Percentiles rank a stretch among this genome's conserved stretches.
Conservation (phyloP, 2,329 filamentous ascomycete genomes). For the Escovopsis weberi region DNA sequence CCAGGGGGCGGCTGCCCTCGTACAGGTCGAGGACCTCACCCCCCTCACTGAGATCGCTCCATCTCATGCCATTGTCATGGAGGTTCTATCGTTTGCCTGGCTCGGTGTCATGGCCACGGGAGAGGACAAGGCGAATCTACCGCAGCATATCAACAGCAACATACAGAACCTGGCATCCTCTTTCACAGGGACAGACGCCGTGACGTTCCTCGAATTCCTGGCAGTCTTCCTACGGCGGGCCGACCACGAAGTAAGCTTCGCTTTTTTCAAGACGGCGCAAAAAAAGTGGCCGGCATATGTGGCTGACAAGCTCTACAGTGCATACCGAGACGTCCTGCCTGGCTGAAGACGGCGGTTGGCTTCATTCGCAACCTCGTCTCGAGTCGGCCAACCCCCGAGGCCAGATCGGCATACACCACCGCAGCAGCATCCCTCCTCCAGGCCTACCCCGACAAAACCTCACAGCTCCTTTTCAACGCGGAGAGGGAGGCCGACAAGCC, state of each 20-base stretch:
- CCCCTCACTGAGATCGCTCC: constrained; percentile 43
- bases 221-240: constrained; percentile 36
- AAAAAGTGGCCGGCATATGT: not conserved
- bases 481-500: constrained; percentile 11
- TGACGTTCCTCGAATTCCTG: constrained; percentile 44
- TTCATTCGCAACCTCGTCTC: constrained; percentile 40
- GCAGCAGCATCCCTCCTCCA: constrained; percentile 43
- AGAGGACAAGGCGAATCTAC: constrained; percentile 17
- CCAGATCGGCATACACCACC: constrained; percentile 44
- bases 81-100: constrained; percentile 44
- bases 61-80: constrained; percentile 35
- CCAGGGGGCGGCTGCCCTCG: constrained; percentile 34
- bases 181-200: constrained; percentile 45
- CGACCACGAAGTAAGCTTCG: constrained; percentile 28
- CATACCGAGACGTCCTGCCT: constrained; percentile 29
- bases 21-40: constrained; percentile 35
- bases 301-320: constrained; percentile 21
- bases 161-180: constrained; percentile 34
- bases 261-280: not conserved
- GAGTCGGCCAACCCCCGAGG: constrained; percentile 38
- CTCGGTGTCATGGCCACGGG: constrained; percentile 27
- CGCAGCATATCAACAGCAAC: constrained; percentile 29
- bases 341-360: constrained; percentile 33
- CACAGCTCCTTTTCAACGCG: constrained; percentile 38
- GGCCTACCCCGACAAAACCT: constrained; percentile 31